Evolutionary conservation across 495 filamentous ascomycete species (phyloP).

Genomic region (Achaetomiella virescens): DNA sequence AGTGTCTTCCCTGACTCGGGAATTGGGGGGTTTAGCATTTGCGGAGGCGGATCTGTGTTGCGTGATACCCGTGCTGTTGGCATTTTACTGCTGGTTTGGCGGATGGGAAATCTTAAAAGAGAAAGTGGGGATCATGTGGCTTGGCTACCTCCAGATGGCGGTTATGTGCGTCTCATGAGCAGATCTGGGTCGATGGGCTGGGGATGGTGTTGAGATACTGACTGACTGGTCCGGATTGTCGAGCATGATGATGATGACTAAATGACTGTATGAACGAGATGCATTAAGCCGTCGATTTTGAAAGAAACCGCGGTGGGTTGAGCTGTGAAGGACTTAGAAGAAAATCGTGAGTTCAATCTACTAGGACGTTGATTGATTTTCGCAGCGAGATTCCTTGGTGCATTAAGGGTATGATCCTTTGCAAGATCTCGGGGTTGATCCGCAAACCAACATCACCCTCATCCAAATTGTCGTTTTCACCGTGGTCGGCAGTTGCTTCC

Average conservation of each 20-base stretch:
- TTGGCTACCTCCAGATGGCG: background rate
- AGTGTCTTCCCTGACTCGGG: background rate
- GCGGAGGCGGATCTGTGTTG: background rate
- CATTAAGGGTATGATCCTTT: no score
- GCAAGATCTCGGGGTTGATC: no score
- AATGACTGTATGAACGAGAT: constrained; percentile 3
- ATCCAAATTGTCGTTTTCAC: no score
- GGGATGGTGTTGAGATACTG: background rate
- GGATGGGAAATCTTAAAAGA: background rate
- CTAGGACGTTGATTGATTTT: no score
- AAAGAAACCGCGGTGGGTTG: no score
- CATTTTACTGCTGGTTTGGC: background rate
- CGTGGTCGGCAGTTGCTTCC: no score
- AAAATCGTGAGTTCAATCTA: background rate
- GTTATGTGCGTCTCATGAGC: no score
- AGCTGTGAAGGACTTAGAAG: background rate
- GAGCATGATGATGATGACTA: background rate
- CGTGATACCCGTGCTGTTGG: background rate
- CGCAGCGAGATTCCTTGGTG: no score
- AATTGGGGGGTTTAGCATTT: background rate
- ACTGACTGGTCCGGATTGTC: background rate
- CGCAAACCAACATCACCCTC: no score
- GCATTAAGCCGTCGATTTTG: background rate
- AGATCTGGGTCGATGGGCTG: no score
- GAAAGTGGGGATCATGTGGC: background rate